A percentile compares a stretch with the other conserved stretches of the same genome.
Evolutionary conservation across 2,329 filamentous ascomycete genomes (phyloP).

Genomic region (Aureobasidium leucospermi): DNA sequence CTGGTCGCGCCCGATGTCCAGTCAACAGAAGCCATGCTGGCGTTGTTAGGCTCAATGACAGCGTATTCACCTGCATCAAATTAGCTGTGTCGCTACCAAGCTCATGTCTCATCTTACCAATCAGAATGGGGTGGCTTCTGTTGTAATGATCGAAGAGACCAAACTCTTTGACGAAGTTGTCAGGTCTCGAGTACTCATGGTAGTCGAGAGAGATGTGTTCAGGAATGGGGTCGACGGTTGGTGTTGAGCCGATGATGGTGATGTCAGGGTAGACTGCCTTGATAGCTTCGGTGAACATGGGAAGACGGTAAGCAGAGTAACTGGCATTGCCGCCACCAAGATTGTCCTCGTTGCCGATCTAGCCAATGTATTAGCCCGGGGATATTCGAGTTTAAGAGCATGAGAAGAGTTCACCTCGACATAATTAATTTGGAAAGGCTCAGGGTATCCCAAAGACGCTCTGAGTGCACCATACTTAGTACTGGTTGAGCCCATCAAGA

Average conservation of each 20-base stretch:
- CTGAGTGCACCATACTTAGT: conserved; percentile 53
- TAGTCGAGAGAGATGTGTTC: conserved; percentile 23
- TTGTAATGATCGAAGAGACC: conserved; percentile 37
- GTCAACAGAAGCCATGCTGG: conserved; percentile 34
- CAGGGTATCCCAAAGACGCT: conserved; percentile 52
- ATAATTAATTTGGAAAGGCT: conserved; percentile 54
- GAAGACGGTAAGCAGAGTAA: conserved; percentile 46
- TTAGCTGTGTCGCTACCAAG: neutral
- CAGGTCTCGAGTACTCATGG: conserved; percentile 27
- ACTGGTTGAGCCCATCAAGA: conserved; percentile 47
- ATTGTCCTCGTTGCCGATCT: conserved; percentile 60
- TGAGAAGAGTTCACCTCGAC: conserved; percentile 39
- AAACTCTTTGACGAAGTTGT: conserved; percentile 22
- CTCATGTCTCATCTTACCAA: conserved; percentile 20
- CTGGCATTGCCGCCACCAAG: conserved; percentile 37
- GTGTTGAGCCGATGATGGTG: conserved; percentile 46
- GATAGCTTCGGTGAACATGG: conserved; percentile 54
- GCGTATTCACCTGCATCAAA: conserved; percentile 40
- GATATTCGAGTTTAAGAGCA: neutral
- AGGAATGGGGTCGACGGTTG: conserved; percentile 22
- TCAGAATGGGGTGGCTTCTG: conserved; percentile 27
- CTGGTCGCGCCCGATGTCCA: conserved; percentile 17
- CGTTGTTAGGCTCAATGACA: conserved; percentile 38
- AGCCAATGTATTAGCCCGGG: neutral
- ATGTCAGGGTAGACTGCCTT: conserved; percentile 50